Evolutionary conservation across 2,329 filamentous ascomycete species (phyloP).

Genomic region (Hypoxylon rubiginosum): DNA sequence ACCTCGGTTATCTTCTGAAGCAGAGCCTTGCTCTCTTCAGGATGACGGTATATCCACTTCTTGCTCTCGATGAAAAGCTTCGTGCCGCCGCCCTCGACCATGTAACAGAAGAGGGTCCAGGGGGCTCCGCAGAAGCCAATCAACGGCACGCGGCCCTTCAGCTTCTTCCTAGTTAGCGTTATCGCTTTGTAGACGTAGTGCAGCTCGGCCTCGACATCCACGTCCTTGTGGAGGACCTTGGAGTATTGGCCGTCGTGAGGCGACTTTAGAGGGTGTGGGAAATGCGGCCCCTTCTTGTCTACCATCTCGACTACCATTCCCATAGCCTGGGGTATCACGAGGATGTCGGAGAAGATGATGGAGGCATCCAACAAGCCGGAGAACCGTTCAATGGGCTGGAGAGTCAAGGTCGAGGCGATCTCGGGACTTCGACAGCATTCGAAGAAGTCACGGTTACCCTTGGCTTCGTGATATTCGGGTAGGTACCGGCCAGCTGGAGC

Average conservation of each 20-base stretch:
- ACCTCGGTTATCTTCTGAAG: conserved; percentile 93
- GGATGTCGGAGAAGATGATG: conserved; percentile 98
- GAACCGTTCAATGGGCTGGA: conserved; percentile 95
- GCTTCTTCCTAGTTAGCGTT: conserved; percentile 87
- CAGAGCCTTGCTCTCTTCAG: conserved; percentile 82
- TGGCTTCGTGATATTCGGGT: conserved; percentile 96
- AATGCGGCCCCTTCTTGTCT: conserved; percentile 95
- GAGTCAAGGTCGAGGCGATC: conserved; percentile 90
- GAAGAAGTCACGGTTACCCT: conserved; percentile 93
- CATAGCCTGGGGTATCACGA: conserved; percentile 97
- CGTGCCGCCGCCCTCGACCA: conserved; percentile 97
- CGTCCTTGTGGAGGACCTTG: conserved; percentile 79
- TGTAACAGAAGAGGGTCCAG: conserved; percentile 98
- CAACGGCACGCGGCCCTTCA: conserved; percentile 88
- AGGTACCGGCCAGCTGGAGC: conserved; percentile 89
- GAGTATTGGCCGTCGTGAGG: conserved; percentile 88
- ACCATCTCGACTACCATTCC: conserved; percentile 99
- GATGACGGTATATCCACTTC: conserved; percentile 95
- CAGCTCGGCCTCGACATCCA: conserved; percentile 87
- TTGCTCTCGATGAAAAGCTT: conserved; percentile 96
- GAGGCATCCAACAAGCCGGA: conserved; percentile 92
- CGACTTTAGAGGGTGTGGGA: conserved; percentile 83
- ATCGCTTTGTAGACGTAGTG: conserved; percentile 98
- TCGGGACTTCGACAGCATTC: conserved; percentile 95
- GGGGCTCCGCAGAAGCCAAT: conserved; percentile 98